A percentile compares a stretch with the other conserved stretches of the same genome.
phyloP scores from a whole-genome alignment of 192 early-diverging fungal species.

The Umbelopsis sp. region DNA sequence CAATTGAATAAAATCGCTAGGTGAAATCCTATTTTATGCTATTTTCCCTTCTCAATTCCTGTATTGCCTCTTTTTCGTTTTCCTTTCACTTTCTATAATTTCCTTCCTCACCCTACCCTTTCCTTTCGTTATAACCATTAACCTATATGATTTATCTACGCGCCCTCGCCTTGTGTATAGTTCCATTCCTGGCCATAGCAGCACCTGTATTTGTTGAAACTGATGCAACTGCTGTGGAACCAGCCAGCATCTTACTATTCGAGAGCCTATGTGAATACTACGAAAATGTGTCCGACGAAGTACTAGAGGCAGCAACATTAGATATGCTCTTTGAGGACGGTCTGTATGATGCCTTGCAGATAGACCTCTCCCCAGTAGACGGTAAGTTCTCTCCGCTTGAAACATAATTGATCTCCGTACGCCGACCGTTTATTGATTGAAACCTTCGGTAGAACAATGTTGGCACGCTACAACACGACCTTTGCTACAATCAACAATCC shows the following conservation, averaged over 20 bases:
- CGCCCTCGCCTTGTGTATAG: not conserved
- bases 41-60: not conserved
- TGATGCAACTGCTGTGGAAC: not conserved
- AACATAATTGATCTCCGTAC: not conserved
- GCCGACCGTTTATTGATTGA: not conserved
- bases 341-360: not conserved
- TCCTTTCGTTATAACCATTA: not conserved
- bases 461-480: not conserved
- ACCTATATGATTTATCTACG: not conserved
- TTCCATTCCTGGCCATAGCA: not conserved
- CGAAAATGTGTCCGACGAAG: conserved; percentile 3
- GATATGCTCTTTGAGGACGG: conserved; percentile 7
- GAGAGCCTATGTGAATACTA: conserved; percentile 15
- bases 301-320: not conserved
- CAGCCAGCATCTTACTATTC: not conserved
- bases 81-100: not conserved
- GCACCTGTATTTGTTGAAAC: conserved; percentile 2
- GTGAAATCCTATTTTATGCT: not conserved
- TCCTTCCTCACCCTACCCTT: not conserved
- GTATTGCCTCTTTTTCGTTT: not conserved
- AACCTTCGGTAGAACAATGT: not conserved
- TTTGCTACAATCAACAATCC: not conserved
- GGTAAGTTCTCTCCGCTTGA: not conserved
- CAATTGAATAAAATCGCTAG: not conserved
- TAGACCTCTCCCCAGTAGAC: not conserved